Conservation (phyloP, 2,329 filamentous ascomycete species). For the Penicillium sp. region DNA sequence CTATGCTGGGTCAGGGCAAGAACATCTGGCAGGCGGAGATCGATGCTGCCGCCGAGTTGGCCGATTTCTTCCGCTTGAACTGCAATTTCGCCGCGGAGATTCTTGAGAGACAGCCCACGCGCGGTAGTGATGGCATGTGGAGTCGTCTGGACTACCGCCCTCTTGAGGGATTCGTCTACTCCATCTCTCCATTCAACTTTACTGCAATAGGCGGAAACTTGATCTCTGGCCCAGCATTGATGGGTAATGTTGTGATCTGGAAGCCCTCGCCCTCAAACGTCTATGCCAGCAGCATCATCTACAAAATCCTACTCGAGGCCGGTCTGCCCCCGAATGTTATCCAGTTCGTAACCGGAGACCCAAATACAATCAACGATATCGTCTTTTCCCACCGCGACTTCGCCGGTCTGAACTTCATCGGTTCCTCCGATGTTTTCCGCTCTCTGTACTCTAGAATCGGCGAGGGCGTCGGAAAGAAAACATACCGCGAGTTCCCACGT, state of each 20-base stretch:
- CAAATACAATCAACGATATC: conserved; percentile 74
- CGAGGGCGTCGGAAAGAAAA: conserved; percentile 72
- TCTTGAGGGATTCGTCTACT: conserved; percentile 92
- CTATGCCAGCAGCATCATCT: conserved; percentile 82
- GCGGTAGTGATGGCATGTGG: conserved; percentile 82
- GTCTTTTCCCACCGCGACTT: conserved; percentile 78
- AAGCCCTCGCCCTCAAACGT: conserved; percentile 88
- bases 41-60: conserved; percentile 84
- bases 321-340: conserved; percentile 86
- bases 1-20: conserved; percentile 94
- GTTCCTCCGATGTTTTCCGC: conserved; percentile 86
- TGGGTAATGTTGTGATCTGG: conserved; percentile 96
- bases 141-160: conserved; percentile 84
- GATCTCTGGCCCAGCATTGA: conserved; percentile 75
- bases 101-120: conserved; percentile 78
- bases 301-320: conserved; percentile 88
- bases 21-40: conserved; percentile 98
- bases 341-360: conserved; percentile 88
- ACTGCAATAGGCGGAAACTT: conserved; percentile 90
- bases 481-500: conserved; percentile 78
- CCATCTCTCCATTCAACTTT: conserved; percentile 93
- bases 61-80: conserved; percentile 72
- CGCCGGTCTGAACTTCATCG: conserved; percentile 85
- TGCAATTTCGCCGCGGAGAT: conserved; percentile 80
- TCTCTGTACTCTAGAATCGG: conserved; percentile 84